Conservation (phyloP, 495 filamentous ascomycete species). For the Lepidopterella palustris region DNA sequence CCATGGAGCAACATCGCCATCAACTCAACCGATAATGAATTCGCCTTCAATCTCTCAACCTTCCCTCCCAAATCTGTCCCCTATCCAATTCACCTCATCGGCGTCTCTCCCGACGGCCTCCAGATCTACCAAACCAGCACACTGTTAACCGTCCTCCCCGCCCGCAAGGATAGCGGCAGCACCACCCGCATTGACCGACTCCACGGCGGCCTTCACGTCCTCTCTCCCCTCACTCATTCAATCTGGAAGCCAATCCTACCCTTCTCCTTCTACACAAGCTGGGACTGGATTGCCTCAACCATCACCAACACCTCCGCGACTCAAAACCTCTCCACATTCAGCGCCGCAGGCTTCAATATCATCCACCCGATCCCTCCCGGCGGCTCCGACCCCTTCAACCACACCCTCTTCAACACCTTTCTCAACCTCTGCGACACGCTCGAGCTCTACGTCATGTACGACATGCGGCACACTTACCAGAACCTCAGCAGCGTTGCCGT, state of each 20-base stretch:
- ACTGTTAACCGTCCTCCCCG: slow-evolving; percentile 50
- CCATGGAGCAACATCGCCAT: slow-evolving; percentile 3
- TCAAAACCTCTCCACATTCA: slow-evolving; percentile 41
- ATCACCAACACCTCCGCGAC: slow-evolving; percentile 15
- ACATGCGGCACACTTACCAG: slow-evolving; percentile 55
- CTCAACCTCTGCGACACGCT: slow-evolving; percentile 51
- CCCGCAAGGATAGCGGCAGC: slow-evolving; percentile 49
- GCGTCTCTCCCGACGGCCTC: slow-evolving; percentile 30
- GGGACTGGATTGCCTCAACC: slow-evolving; percentile 44
- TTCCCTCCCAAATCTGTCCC: not conserved
- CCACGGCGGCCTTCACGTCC: slow-evolving; percentile 48
- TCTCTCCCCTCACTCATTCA: slow-evolving; percentile 27
- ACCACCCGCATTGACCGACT: slow-evolving; percentile 57
- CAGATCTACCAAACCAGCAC: slow-evolving; percentile 42
- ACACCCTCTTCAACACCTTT: slow-evolving; percentile 32
- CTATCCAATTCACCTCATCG: slow-evolving; percentile 23
- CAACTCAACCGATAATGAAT: slow-evolving; percentile 8
- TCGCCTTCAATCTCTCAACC: not conserved
- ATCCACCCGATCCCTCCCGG: slow-evolving; percentile 46
- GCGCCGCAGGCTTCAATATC: slow-evolving; percentile 48
- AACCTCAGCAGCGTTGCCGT: slow-evolving; percentile 48
- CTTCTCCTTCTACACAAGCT: slow-evolving; percentile 58
- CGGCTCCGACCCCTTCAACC: slow-evolving; percentile 26
- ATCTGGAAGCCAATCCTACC: slow-evolving; percentile 50
- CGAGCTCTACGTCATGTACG: slow-evolving; percentile 58